Evolutionary conservation across 495 filamentous ascomycete species (phyloP).

Genomic region (Amphirosellinia nigrospora): DNA sequence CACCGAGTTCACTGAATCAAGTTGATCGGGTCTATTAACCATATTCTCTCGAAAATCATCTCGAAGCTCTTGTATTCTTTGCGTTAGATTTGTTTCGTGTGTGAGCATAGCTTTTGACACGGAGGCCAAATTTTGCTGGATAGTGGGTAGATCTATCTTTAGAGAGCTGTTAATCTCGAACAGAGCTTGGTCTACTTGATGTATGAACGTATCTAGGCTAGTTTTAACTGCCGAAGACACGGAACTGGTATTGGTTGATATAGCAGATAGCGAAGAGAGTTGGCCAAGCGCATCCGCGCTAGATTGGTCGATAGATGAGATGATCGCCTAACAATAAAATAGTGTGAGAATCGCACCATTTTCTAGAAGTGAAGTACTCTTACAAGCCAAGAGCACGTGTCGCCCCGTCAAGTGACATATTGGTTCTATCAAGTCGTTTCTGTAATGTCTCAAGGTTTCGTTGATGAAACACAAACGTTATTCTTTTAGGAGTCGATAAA

Average conservation of each 20-base stretch:
- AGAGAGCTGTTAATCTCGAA: background rate
- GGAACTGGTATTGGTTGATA: background rate
- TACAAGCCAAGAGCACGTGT: constrained; percentile 5
- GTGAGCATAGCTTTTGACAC: background rate
- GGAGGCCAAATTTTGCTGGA: background rate
- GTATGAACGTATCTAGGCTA: constrained; percentile 13
- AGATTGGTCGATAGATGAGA: constrained; percentile 15
- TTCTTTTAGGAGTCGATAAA: background rate
- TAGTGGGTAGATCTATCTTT: background rate
- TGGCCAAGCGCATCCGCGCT: background rate
- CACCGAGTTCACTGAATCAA: background rate
- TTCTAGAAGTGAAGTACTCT: background rate
- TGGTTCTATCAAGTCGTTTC: constrained; percentile 14
- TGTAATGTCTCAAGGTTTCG: background rate
- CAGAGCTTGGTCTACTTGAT: background rate
- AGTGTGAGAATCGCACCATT: background rate
- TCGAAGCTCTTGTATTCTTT: background rate
- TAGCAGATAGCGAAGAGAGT: background rate
- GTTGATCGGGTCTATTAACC: background rate
- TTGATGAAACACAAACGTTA: background rate
- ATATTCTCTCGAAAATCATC: background rate
- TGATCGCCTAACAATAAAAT: background rate
- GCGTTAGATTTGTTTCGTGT: background rate
- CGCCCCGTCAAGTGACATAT: constrained; percentile 4
- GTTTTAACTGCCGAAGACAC: background rate